A percentile compares a stretch with the other conserved stretches of the same genome.
Conservation (phyloP, 1,284 basidiomycete species). For the Amylostereum chailletii region DNA sequence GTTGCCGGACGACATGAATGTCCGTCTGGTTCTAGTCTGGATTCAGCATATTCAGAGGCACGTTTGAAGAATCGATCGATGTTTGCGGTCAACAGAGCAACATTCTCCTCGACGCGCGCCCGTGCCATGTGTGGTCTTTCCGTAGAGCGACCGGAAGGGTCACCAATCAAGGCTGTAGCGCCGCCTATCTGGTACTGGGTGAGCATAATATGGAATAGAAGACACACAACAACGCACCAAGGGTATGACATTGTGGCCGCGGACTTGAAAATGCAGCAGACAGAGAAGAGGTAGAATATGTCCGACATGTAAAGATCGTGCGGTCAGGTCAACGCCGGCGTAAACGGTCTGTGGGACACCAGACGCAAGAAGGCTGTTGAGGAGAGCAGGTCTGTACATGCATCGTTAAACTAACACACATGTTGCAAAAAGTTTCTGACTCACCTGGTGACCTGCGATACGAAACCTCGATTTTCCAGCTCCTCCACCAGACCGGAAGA, state of each 20-base stretch:
- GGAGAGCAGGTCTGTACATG: conserved; percentile 24
- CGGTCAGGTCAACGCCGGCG: conserved; percentile 89
- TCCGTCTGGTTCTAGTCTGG: conserved; percentile 19
- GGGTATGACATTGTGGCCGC: conserved; percentile 76
- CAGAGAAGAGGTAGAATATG: conserved; percentile 87
- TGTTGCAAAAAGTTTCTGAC: not conserved
- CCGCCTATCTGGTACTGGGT: conserved; percentile 76
- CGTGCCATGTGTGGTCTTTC: conserved; percentile 71
- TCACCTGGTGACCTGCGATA: conserved; percentile 25
- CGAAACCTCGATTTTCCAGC: conserved; percentile 20
- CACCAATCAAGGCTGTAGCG: conserved; percentile 93
- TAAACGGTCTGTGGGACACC: conserved; percentile 57
- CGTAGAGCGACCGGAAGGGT: conserved; percentile 84
- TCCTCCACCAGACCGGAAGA: conserved; percentile 16
- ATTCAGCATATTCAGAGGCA: conserved; percentile 53
- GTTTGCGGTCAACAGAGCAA: conserved; percentile 54
- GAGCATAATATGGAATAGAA: not conserved
- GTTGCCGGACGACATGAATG: conserved; percentile 23
- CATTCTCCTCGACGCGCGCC: conserved; percentile 60
- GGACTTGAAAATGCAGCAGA: conserved; percentile 79
- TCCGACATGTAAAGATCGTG: conserved; percentile 83
- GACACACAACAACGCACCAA: conserved; percentile 26
- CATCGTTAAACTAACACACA: conserved; percentile 5
- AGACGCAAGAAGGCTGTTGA: conserved; percentile 25
- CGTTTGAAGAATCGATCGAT: conserved; percentile 68